These are phyloP conservation scores for Physcomitrium patens DNA, from an alignment of 225 moss, liverwort and hornwort species.

Conservation along the genomic window DNA sequence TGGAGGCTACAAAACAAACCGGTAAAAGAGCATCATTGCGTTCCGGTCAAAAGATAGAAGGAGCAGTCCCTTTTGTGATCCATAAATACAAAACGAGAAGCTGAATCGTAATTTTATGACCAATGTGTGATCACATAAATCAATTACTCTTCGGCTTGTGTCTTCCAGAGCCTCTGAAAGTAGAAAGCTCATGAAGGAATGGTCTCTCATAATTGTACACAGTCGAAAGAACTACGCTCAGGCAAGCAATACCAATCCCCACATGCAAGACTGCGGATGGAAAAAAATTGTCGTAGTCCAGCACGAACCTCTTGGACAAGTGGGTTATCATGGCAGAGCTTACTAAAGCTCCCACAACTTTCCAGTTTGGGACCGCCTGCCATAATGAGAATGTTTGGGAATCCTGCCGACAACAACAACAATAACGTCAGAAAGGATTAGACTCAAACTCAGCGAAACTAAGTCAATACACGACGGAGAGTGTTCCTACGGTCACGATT, in stretches of 20 bases:
- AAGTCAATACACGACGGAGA: neutral
- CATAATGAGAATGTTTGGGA: slow-evolving; percentile 69
- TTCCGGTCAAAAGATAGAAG: neutral
- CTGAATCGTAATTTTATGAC: neutral
- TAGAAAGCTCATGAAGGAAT: slow-evolving; percentile 55
- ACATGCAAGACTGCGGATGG: slow-evolving; percentile 53
- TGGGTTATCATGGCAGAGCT: slow-evolving; percentile 61
- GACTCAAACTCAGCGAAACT: neutral
- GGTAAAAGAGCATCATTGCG: neutral
- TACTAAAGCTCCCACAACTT: slow-evolving; percentile 59
- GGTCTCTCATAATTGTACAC: slow-evolving; percentile 55
- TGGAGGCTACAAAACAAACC: neutral
- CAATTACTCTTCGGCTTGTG: slow-evolving; percentile 28
- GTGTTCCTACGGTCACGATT: neutral
- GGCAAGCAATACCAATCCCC: slow-evolving; percentile 59
- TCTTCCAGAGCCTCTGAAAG: slow-evolving; percentile 32
- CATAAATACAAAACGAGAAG: slow-evolving; percentile 9
- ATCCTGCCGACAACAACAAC: slow-evolving; percentile 47
- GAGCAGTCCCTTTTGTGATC: neutral
- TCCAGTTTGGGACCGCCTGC: slow-evolving; percentile 66
- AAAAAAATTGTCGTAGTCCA: slow-evolving; percentile 59
- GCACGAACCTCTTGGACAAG: slow-evolving; percentile 53
- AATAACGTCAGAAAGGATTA: neutral
- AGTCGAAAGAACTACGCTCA: slow-evolving; percentile 38
- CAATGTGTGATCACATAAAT: neutral